These are phyloP conservation scores for Eucalyptus globulus DNA, from an alignment of 345 rosid species.

Conservation along the genomic window DNA sequence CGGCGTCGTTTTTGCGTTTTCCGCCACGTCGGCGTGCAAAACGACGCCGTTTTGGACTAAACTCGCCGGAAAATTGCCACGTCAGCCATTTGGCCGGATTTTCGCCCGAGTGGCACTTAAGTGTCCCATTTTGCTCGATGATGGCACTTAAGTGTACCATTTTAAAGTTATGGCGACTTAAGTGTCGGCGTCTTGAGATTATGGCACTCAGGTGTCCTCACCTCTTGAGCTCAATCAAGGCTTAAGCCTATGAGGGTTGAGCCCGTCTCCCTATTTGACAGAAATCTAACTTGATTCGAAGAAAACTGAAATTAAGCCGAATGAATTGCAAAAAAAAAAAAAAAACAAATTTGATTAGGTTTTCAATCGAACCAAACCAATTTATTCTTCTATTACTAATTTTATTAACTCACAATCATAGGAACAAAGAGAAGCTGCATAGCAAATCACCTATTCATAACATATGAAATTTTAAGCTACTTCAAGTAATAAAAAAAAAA, in stretches of 20 bases:
- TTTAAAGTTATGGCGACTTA: too few species aligned
- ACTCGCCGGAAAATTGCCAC: too few species aligned
- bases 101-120: too few species aligned
- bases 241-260: neutral
- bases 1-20: too few species aligned
- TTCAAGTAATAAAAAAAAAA: neutral
- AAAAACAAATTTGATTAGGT: neutral
- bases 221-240: too few species aligned
- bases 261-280: neutral
- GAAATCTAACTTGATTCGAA: neutral
- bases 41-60: too few species aligned
- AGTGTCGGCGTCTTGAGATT: too few species aligned
- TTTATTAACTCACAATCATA: neutral
- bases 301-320: neutral
- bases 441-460: neutral
- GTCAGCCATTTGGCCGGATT: too few species aligned
- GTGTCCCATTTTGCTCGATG: too few species aligned
- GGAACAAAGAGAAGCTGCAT: neutral
- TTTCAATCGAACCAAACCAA: neutral
- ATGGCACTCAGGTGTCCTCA: too few species aligned
- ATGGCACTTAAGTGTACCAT: too few species aligned
- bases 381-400: neutral
- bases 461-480: neutral
- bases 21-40: too few species aligned
- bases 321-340: neutral